Conservation (phyloP, 2,329 filamentous ascomycete genomes). For the Epichloe uncinata region DNA sequence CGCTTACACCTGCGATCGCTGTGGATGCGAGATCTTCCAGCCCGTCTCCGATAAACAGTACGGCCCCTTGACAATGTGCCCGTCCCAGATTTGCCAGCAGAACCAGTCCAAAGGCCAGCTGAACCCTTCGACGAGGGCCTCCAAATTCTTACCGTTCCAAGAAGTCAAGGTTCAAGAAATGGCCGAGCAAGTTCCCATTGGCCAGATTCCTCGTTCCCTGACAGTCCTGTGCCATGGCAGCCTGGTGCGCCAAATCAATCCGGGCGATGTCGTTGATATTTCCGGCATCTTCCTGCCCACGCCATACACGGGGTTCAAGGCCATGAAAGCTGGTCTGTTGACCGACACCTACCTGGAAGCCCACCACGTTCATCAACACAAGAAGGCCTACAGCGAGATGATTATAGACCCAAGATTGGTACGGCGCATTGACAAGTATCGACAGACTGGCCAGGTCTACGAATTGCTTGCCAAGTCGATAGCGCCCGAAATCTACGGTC, state of each 20-base stretch:
- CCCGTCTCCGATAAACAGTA: slow-evolving; percentile 86
- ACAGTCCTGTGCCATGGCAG: slow-evolving; percentile 84
- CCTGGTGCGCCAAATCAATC: slow-evolving; percentile 75
- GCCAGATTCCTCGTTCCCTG: slow-evolving; percentile 85
- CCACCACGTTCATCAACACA: slow-evolving; percentile 87
- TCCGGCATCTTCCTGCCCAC: slow-evolving; percentile 94
- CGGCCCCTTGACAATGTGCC: slow-evolving; percentile 72
- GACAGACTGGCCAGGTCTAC: slow-evolving; percentile 81
- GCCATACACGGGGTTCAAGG: slow-evolving; percentile 97
- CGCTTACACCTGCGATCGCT: slow-evolving; percentile 93
- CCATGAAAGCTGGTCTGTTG: slow-evolving; percentile 87
- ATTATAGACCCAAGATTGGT: slow-evolving; percentile 68
- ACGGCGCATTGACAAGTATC: slow-evolving; percentile 72
- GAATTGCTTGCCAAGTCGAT: slow-evolving; percentile 93
- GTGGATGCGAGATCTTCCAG: slow-evolving; percentile 95
- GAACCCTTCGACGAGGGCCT: slow-evolving; percentile 87
- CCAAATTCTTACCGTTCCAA: slow-evolving; percentile 94
- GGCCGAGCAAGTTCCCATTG: slow-evolving; percentile 97
- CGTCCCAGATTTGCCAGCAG: slow-evolving; percentile 75
- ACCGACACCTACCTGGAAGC: slow-evolving; percentile 97
- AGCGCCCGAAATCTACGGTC: slow-evolving; percentile 92
- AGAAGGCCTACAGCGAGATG: slow-evolving; percentile 94
- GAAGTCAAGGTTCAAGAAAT: slow-evolving; percentile 98
- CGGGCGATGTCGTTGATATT: slow-evolving; percentile 87
- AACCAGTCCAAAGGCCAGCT: slow-evolving; percentile 92